Evolutionary conservation across 78 protist species (phyloP).

Genomic region (Dictyostelium purpureum): DNA sequence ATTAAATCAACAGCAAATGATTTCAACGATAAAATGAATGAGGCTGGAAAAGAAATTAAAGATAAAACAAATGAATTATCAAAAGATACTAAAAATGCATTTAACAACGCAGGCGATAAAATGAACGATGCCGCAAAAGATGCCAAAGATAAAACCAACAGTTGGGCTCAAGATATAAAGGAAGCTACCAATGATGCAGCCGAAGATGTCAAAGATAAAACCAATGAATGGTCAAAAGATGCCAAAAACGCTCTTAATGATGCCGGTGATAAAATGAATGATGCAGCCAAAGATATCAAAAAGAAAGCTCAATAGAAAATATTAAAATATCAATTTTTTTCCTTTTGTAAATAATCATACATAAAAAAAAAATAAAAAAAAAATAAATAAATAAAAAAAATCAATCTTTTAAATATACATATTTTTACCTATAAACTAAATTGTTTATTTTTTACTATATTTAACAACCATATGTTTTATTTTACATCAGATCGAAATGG

Average conservation of each 20-base stretch:
- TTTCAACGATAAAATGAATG: neutral
- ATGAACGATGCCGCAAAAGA: neutral
- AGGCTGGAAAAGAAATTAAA: neutral
- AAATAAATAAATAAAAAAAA: no score
- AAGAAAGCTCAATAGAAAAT: no score
- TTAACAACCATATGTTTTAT: no score
- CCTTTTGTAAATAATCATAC: no score
- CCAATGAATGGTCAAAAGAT: no score
- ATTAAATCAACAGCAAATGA: no score
- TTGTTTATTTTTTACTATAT: no score
- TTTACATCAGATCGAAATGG: no score
- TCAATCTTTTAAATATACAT: no score
- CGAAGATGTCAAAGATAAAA: neutral
- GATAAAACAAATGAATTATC: neutral
- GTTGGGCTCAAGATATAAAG: neutral
- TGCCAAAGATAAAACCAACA: neutral
- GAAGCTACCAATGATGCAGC: neutral
- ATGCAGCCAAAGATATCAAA: neutral
- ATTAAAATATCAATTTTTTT: no score
- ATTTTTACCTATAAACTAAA: no score
- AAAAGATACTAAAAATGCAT: neutral
- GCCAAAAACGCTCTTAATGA: neutral
- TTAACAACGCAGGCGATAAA: neutral
- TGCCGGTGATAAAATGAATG: neutral
- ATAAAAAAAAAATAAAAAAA: no score